Percentiles rank a stretch among this genome's conserved stretches.
These are phyloP conservation scores for Diplodia scrobiculata DNA, from an alignment of 2,329 filamentous ascomycete genomes.

Conservation along the genomic window DNA sequence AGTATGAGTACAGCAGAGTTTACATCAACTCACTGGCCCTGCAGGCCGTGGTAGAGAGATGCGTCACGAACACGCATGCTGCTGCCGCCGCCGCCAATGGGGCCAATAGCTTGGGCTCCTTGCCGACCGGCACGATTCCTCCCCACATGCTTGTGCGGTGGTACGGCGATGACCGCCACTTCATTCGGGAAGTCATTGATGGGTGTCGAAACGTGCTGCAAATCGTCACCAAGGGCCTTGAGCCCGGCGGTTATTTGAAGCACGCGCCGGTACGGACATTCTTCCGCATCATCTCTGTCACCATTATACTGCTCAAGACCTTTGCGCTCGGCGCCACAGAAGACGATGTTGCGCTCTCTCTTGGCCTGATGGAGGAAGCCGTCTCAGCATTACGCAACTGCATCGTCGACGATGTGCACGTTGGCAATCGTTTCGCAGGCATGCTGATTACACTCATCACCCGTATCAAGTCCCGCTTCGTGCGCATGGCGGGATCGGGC, in stretches of 20 bases:
- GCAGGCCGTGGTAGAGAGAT: constrained; percentile 92
- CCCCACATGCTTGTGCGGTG: constrained; percentile 51
- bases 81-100: constrained; percentile 46
- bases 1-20: constrained; percentile 92
- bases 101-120: constrained; percentile 2
- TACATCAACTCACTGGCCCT: constrained; percentile 93
- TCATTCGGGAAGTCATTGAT: constrained; percentile 71
- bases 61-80: constrained; percentile 70
- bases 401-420: constrained; percentile 81
- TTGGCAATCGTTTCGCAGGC: constrained; percentile 81
- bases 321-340: constrained; percentile 80
- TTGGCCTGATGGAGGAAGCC: constrained; percentile 72
- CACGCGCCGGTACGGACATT: constrained; percentile 83
- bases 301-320: constrained; percentile 82
- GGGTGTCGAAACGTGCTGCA: constrained; percentile 75
- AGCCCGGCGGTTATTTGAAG: constrained; percentile 74
- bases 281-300: constrained; percentile 81
- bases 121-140: constrained; percentile 47
- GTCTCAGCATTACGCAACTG: constrained; percentile 74
- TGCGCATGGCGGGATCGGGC: constrained; percentile 58
- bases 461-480: constrained; percentile 70
- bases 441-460: constrained; percentile 77
- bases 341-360: constrained; percentile 73
- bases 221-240: constrained; percentile 74
- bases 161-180: constrained; percentile 62